Conservation (phyloP, 306 rosid species). For the Psophocarpus tetragonolobus region DNA sequence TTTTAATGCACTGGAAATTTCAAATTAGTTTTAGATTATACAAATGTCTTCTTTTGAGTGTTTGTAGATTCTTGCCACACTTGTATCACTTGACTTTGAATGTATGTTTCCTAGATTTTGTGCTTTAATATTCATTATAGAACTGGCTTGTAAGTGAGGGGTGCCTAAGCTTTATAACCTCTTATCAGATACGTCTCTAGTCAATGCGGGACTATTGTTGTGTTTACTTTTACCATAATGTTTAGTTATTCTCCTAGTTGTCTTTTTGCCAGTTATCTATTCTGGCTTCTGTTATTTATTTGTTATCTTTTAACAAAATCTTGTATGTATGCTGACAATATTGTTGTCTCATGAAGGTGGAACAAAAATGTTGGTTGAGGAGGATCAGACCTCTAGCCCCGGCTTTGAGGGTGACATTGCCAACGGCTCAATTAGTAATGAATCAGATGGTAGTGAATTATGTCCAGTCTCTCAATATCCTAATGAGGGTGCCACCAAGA, state of each 20-base stretch:
- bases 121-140: not conserved
- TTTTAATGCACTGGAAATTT: not conserved
- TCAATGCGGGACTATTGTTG: not conserved
- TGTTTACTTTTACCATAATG: not conserved
- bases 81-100: not conserved
- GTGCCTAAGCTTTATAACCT: not conserved
- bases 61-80: not conserved
- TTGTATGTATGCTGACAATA: slow-evolving; percentile 20
- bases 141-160: not conserved
- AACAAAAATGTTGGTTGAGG: slow-evolving; percentile 36
- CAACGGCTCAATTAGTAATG: slow-evolving; percentile 23
- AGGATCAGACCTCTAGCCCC: slow-evolving; percentile 35
- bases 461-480: slow-evolving; percentile 33
- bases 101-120: not conserved
- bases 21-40: not conserved
- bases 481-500: not conserved
- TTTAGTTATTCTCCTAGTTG: not conserved
- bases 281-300: not conserved
- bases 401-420: slow-evolving; percentile 35
- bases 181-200: not conserved
- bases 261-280: not conserved
- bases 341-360: slow-evolving; percentile 36
- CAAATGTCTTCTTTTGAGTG: not conserved
- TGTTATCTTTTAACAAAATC: not conserved
- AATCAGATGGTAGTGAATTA: slow-evolving; percentile 35